Base-by-base conservation (phyloP, 148 eudicot species). In the Chenopodium formosanum region DNA sequence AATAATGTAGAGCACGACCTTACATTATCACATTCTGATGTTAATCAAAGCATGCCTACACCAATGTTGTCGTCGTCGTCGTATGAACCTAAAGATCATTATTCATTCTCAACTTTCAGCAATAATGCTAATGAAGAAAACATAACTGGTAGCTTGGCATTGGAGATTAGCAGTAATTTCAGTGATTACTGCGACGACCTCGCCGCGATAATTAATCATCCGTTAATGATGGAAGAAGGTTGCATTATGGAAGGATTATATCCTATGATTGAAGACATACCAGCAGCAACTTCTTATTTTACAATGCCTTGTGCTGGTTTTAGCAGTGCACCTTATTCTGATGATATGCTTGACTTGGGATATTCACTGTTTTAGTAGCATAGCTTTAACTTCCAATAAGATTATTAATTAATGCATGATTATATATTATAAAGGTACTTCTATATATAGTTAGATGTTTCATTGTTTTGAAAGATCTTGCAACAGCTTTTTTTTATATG, bases 321-420 rank as follows among this genome's bases (percentile, higher is more conserved):
- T 73, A 40, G 25, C 66, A 40, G 25, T 74, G 69, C 88, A 67
- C 56, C 81, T 80, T 37, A 37, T 37, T 87, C 83, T 76, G 87
- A 83, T 80, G 93, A 87, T 85, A 81, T 77, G 44, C 79, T 84
- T 84, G 89, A 86, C 79, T 80, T 86, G 78, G 94, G 88, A 23
- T 85, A 88, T 79, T 84, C 91, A 73, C 86, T 84, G 47, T 88
- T 86, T 67, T 91, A 80, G 74, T 56, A 13, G 8, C 11, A 20
- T 37, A 37, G 44, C 44, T 37, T 37, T 37, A 5, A 37, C 44
- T 63, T 16, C 53, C 2, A 10, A 50, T 50, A 50, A 10, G 53
- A 50, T 50, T 11, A 50, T 10, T 50, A 13, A 50, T 47, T 10
- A 37, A 6, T 19, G 73, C 11, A 23, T n/a, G 12, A 19, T 17